Evolutionary conservation across 23 red algal species (phyloP), one percentile per base, ranked within the genome.

Genomic region (Gracilariopsis chorda): DNA sequence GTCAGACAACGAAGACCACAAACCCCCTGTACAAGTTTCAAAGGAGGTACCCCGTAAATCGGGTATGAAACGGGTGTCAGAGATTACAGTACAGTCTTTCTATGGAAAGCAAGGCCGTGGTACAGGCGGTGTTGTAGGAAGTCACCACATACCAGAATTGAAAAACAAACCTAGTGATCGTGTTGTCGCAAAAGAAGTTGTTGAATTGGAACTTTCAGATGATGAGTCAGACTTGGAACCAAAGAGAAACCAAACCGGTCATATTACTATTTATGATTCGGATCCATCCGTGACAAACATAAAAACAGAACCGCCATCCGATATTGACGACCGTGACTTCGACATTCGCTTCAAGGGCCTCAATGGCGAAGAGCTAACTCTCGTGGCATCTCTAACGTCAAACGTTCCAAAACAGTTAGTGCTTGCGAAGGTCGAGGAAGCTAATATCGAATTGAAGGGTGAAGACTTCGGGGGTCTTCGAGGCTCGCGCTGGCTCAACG

Each of bases 401-500:
- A 17, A 17, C 17, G 80, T 85, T 34, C 57, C 57, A 28, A 85
- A 85, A 44, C 45, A 60, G 32, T 21, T 6, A 17, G 82, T 94
- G 2, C 11, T 94, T 8, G 39, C 63, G 8, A 73, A 35, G 24
- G 55, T 95, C 9, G 48, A 69, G 29, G 83, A 89, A 75, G 93
- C 78, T 16, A 88, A 76, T 17, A 91, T 96, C 39, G 23, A 11
- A 16, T 32, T 96, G 32, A 51, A 70, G 4, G 88, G 78, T 30
- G 58, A 63, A 16, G 94, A 96, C 75, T 78, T 96, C 37, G 48
- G 24, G 9, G 41, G 94, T 58, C 82, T 96, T 29, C 77, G 81
- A 28, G 79, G 77, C 27, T 51, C 80, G 4, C 41, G 87, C 0
- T 96, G 94, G 94, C 80, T 96, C 0, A 96, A 89, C 72, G 94